A percentile compares a stretch with the other conserved stretches of the same genome.
Evolutionary conservation across 441 rosid genomes (phyloP).

Genomic region (Eutrema salsugineum): DNA sequence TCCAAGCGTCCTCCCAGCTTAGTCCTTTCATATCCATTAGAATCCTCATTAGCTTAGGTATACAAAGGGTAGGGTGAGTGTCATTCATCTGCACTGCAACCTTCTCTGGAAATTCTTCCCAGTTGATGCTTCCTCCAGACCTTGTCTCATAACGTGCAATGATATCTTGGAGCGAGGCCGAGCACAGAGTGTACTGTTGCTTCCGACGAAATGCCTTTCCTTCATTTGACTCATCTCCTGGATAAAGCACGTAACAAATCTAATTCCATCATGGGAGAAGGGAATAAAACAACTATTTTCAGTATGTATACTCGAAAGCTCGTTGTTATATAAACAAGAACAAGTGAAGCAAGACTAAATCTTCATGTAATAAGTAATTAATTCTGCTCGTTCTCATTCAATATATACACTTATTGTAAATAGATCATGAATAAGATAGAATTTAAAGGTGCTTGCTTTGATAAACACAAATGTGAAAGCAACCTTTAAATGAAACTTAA

Average conservation of each 20-base stretch:
- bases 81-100: conserved; percentile 97
- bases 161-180: conserved; percentile 97
- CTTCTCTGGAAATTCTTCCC: conserved; percentile 89
- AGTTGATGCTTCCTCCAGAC: conserved; percentile 55
- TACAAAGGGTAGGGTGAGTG: conserved; percentile 77
- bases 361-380: not conserved
- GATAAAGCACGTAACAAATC: conserved; percentile 88
- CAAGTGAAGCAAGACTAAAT: not conserved
- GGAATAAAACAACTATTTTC: not conserved
- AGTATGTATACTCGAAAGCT: not conserved
- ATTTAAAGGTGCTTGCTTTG: too few relatives aligned
- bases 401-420: too few relatives aligned
- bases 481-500: too few relatives aligned
- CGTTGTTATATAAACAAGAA: not conserved
- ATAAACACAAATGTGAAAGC: too few relatives aligned
- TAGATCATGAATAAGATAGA: too few relatives aligned
- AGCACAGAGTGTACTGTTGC: conserved; percentile 94
- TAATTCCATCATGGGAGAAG: conserved; percentile 22
- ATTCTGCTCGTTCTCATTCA: not conserved
- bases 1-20: conserved; percentile 69
- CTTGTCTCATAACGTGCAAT: conserved; percentile 80
- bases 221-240: conserved; percentile 91
- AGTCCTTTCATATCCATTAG: conserved; percentile 61
- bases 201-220: conserved; percentile 89
- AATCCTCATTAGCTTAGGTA: conserved; percentile 68